A percentile compares a stretch with the other conserved stretches of the same genome.
phyloP scores from a whole-genome alignment of 1,139 yeast genomes.

The Sugiyamaella novakii region DNA sequence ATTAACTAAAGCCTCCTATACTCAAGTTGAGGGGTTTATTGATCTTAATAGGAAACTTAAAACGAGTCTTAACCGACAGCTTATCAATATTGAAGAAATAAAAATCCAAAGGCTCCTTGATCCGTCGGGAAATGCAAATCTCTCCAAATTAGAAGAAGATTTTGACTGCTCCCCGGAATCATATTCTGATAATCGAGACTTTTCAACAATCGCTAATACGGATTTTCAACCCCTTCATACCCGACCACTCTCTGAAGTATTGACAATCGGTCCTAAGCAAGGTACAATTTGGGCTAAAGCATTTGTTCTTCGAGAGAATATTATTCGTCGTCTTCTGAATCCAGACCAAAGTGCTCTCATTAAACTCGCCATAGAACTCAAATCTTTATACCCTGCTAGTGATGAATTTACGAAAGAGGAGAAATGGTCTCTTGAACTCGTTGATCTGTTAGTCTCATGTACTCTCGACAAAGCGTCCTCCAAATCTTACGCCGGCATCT shows the following conservation, averaged over 20 bases:
- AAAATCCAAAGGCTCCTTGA: constrained; percentile 23
- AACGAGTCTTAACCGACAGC: constrained; percentile 31
- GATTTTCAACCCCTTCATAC: constrained; percentile 16
- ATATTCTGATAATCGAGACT: constrained; percentile 38
- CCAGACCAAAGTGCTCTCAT: constrained; percentile 5
- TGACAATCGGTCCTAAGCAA: constrained; percentile 34
- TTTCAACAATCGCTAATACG: constrained; percentile 34
- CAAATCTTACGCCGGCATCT: constrained; percentile 24
- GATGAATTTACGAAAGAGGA: constrained; percentile 40
- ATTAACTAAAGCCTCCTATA: constrained; percentile 56
- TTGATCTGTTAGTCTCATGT: constrained; percentile 29
- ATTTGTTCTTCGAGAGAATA: constrained; percentile 30
- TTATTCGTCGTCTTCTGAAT: constrained; percentile 28
- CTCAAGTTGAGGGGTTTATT: constrained; percentile 63
- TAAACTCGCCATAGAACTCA: not conserved
- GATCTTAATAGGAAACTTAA: constrained; percentile 40
- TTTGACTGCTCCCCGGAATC: not conserved
- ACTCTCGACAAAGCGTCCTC: constrained; percentile 23
- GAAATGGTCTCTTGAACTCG: constrained; percentile 40
- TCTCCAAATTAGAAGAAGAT: constrained; percentile 13
- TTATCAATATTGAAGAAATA: constrained; percentile 25
- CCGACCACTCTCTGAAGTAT: constrained; percentile 22
- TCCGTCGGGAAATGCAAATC: constrained; percentile 8
- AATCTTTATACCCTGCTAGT: not conserved
- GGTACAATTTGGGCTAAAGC: constrained; percentile 32